Base-by-base conservation (phyloP, 2,329 filamentous ascomycete species). In the Fusarium sp. region DNA sequence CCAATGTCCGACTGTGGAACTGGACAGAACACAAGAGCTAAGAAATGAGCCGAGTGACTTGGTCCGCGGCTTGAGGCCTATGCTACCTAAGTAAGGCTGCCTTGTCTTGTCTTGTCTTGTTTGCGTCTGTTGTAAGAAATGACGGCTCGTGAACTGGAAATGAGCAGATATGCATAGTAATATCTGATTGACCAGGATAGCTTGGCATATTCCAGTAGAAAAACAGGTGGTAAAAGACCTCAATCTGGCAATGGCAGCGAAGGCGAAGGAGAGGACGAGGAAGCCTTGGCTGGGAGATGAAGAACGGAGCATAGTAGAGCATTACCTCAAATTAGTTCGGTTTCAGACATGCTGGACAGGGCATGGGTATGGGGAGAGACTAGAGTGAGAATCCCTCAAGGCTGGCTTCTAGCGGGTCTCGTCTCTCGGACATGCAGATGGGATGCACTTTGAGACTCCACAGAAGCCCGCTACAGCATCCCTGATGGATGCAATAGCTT, bases 321-420 rank as follows among this genome's bases (percentile, higher is more conserved):
- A 30, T 56, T 53, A 56, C 61, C 62, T 70, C 57, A 60, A 60
- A 58, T 73, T 76, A 75, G 74, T 49, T 52, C 54, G 38, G 74
- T 76, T 76, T 76, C 74, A 76, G 70, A 74, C 40, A 72, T 66
- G 44, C 49, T 59, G 56, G 29, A 44, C 53, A 55, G 46, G 49
- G 34, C 59, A 66, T 65, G 60, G 65, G 52, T 60, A 57, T 25
- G 42, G 20, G 4, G 34, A 38, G 6, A 38, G 34, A n/a, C 34
- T 14, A 30, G 29, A 30, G 11, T 30, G 5, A 30, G 29, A 30
- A 9, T 45, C 43, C 18, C n/a, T 50, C 32, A 63, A 59, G 47
- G 47, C 56, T 24, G 44, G 54, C 45, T 60, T 60, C 32, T 62
- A 54, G 59, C 58, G 66, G 57, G 59, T 40, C 30, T 38, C 34